Evolutionary conservation across 352 stramenopile species (phyloP).

Genomic region (Phytophthora pistaciae): DNA sequence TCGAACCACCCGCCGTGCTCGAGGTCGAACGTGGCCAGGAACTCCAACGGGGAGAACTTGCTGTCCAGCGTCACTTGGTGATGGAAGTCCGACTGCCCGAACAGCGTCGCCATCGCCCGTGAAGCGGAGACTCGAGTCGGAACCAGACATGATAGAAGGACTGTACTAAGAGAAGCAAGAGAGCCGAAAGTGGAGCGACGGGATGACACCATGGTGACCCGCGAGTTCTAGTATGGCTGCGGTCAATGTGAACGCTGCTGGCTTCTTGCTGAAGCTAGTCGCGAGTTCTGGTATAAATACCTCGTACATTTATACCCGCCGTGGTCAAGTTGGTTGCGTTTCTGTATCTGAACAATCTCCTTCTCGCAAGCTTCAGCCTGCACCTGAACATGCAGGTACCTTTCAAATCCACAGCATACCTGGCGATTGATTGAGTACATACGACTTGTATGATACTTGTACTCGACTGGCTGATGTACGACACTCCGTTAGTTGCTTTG

Average conservation of each 20-base stretch:
- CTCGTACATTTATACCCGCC: neutral
- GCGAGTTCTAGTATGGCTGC: neutral
- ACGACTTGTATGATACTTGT: no score
- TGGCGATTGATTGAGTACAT: no score
- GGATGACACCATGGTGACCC: conserved; percentile 7
- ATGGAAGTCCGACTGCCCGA: conserved; percentile 24
- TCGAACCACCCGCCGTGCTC: conserved; percentile 34
- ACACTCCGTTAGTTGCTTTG: no score
- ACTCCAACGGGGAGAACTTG: conserved; percentile 22
- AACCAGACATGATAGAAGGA: neutral
- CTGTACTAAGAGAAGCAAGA: neutral
- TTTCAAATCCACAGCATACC: no score
- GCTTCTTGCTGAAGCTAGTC: no score
- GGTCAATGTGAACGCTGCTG: neutral
- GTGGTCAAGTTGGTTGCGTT: neutral
- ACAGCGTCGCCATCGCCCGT: conserved; percentile 16
- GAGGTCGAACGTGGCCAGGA: conserved; percentile 48
- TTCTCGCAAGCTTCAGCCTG: neutral
- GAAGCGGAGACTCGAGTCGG: conserved; percentile 6
- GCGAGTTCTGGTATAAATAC: neutral
- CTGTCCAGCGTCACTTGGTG: conserved; percentile 25
- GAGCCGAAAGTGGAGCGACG: neutral
- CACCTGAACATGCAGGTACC: no score
- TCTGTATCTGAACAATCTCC: neutral
- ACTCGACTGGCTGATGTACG: no score